These are phyloP conservation scores for Beauveria sp. DNA, from an alignment of 2,329 filamentous ascomycete species.

Conservation along the genomic window DNA sequence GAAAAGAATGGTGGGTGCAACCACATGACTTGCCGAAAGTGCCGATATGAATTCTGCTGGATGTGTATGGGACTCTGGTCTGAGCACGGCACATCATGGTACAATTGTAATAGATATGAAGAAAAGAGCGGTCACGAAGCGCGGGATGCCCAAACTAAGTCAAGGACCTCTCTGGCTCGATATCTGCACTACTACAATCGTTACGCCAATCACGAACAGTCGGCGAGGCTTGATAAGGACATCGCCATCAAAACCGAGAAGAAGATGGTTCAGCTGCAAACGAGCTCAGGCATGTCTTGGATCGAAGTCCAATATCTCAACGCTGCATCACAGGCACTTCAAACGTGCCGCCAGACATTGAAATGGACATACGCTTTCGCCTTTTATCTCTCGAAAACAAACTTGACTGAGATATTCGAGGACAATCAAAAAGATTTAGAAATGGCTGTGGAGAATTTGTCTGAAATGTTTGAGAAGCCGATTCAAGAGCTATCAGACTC, in stretches of 20 bases:
- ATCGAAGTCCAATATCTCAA: constrained; percentile 98
- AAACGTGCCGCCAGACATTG: constrained; percentile 94
- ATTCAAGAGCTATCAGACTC: constrained; percentile 74
- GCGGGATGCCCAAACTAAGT: constrained; percentile 84
- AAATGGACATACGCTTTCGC: constrained; percentile 99
- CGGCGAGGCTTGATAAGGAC: constrained; percentile 91
- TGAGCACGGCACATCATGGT: constrained; percentile 98
- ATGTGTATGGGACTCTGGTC: constrained; percentile 99
- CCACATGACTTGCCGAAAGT: constrained; percentile 96
- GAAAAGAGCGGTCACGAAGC: constrained; percentile 92
- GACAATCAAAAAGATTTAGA: constrained; percentile 98
- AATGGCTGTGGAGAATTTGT: constrained; percentile 91
- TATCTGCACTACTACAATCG: constrained; percentile 99
- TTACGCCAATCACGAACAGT: constrained; percentile 98
- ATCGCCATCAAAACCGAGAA: constrained; percentile 94
- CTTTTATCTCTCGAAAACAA: constrained; percentile 93
- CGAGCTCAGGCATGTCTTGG: constrained; percentile 93
- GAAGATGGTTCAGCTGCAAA: constrained; percentile 97
- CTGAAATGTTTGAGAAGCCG: constrained; percentile 99
- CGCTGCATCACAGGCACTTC: constrained; percentile 83
- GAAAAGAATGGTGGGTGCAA: constrained; percentile 99
- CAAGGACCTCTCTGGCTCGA: constrained; percentile 83
- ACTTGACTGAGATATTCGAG: constrained; percentile 93
- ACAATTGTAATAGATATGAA: constrained; percentile 96
- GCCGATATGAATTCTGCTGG: constrained; percentile 97